Percentiles rank a stretch among this genome's conserved stretches.
Conservation (phyloP, 106 monocot genomes). For the Acorus gramineus region DNA sequence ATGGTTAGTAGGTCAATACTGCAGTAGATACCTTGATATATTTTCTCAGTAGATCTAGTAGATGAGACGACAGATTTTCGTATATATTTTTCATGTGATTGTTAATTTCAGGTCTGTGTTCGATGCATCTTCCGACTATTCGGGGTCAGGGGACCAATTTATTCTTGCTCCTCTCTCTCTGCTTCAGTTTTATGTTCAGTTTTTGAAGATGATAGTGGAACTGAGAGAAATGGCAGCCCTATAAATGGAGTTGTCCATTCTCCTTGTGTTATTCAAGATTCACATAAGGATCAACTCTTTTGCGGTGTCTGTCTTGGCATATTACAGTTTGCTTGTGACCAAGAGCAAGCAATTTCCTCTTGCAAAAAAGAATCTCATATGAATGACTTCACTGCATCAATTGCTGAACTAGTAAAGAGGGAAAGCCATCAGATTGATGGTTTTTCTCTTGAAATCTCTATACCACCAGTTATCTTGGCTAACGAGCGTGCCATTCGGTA, state of each 20-base stretch:
- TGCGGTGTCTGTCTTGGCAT: slow-evolving; percentile 79
- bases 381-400: slow-evolving; percentile 18
- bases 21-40: not conserved
- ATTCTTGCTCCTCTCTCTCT: slow-evolving; percentile 31
- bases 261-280: slow-evolving; percentile 12
- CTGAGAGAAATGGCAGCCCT: slow-evolving; percentile 8
- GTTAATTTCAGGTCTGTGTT: slow-evolving; percentile 45
- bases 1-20: no score
- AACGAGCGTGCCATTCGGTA: slow-evolving; percentile 84
- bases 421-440: slow-evolving; percentile 47
- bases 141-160: slow-evolving; percentile 29
- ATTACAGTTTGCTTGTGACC: slow-evolving; percentile 30
- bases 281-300: slow-evolving; percentile 12
- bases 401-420: slow-evolving; percentile 27
- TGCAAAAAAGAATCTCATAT: slow-evolving; percentile 15
- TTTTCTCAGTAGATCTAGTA: not conserved
- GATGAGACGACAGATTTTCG: not conserved
- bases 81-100: not conserved
- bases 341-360: slow-evolving; percentile 10
- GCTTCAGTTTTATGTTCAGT: slow-evolving; percentile 27
- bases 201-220: slow-evolving; percentile 20
- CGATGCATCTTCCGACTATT: slow-evolving; percentile 77
- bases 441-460: slow-evolving; percentile 61
- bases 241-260: slow-evolving; percentile 7
- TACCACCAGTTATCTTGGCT: slow-evolving; percentile 57